Base-by-base conservation (phyloP, 2,329 filamentous ascomycete species). In the Pseudogymnoascus sp. region DNA sequence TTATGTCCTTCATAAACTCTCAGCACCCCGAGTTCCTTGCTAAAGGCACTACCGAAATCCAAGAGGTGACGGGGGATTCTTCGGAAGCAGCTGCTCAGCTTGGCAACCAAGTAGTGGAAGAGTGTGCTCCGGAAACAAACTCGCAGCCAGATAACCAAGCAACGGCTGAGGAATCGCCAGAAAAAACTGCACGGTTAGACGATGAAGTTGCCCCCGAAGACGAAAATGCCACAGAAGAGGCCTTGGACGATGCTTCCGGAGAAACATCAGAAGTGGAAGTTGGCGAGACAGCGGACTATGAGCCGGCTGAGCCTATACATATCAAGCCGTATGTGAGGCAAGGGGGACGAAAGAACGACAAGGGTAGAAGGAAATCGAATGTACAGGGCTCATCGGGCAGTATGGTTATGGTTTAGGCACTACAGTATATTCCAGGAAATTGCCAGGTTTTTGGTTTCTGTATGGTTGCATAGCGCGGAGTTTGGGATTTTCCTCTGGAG, bases 291-390 rank as follows among this genome's bases (percentile, higher is more conserved):
- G 47, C n/a, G 28, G 47, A 54, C 11, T 54, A 54, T 34, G 47
- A 54, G 28, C 47, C 28, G 28, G 9, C 9, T 54, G 47, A 54
- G 47, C 47, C 47, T 32, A 54, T 54, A 54, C 47, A 34, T 54
- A 54, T 54, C 28, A 54, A 54, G 16, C 47, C 47, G 6, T 54
- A 54, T 54, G 47, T 54, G n/a, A 54, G 47, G 28, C 47, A 54
- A 12, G 28, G 28, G 28, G 47, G 47, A 34, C 47, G 47, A 32
- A 28, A 54, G 47, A 28, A 54, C 28, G 47, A 54, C 28, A 28
- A 54, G 9, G 47, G 47, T 34, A 54, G 47, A 12, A 54, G 47
- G 47, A 54, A 54, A 54, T 54, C 47, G 9, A 14, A 14, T 32
- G 28, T 54, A 20, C 47, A 34, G 28, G 47, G 47, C n/a, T 54